Evolutionary conservation across 352 stramenopile species (phyloP).

Genomic region (Globisporangium cylindrosporum): DNA sequence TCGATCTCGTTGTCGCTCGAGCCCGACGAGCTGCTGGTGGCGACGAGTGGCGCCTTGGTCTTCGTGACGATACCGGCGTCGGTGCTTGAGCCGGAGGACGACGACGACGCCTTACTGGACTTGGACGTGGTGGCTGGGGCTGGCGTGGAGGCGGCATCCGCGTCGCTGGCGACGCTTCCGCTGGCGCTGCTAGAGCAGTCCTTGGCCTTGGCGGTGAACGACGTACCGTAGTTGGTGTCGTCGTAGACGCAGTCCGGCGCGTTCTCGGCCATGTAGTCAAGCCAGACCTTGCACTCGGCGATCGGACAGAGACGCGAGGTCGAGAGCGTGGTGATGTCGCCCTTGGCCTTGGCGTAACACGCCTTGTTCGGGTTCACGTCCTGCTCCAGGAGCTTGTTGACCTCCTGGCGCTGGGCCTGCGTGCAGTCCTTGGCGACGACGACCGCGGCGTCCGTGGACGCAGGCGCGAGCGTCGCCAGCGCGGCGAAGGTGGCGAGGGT

Average conservation of each 20-base stretch:
- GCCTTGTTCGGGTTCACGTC: slow-evolving; percentile 51
- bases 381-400: slow-evolving; percentile 63
- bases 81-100: slow-evolving; percentile 13
- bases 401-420: slow-evolving; percentile 40
- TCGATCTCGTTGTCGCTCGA: slow-evolving; percentile 10
- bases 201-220: slow-evolving; percentile 41
- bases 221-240: slow-evolving; percentile 51
- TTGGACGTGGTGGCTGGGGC: not conserved
- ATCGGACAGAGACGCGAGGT: slow-evolving; percentile 56
- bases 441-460: slow-evolving; percentile 12
- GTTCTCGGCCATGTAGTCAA: slow-evolving; percentile 55
- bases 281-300: slow-evolving; percentile 44
- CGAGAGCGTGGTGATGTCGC: slow-evolving; percentile 46
- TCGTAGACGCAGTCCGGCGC: slow-evolving; percentile 62
- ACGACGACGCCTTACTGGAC: slow-evolving; percentile 7
- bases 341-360: slow-evolving; percentile 45
- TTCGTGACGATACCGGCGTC: slow-evolving; percentile 15
- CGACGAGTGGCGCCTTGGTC: slow-evolving; percentile 8
- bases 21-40: not conserved
- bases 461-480: slow-evolving; percentile 12
- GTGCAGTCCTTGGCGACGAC: slow-evolving; percentile 46
- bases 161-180: slow-evolving; percentile 8
- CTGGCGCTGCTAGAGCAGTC: slow-evolving; percentile 33
- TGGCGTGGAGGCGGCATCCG: not conserved
- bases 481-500: slow-evolving; percentile 14